Evolutionary conservation across 345 rosid species (phyloP), one percentile per base, ranked within the genome.

Genomic region (Syzygium aromaticum): DNA sequence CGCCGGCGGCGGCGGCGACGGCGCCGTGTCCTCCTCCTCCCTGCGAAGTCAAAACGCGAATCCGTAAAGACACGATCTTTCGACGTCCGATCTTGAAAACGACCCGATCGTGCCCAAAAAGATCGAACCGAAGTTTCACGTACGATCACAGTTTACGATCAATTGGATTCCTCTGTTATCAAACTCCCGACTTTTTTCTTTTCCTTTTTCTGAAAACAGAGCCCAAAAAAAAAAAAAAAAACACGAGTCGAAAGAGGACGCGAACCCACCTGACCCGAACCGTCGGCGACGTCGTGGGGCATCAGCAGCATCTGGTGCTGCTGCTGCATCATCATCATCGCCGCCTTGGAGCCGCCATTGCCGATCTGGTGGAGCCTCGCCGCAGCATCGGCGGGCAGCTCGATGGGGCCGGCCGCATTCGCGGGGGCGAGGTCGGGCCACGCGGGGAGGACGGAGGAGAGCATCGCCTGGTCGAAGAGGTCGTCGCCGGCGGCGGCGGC

Each of bases 291-390:
- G 27, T 73, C 82, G 38, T 54, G 54, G 86, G 85, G 57, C 40
- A 30, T 17, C 59, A 28, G 59, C 38, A 84, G 14, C 30, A 28
- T 52, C 61, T 84, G 86, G 27, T 84, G 86, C 61, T 84, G 85
- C 86, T 52, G 59, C 46, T 17, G 43, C 86, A 17, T 43, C 86
- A 30, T 53, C 59, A 49, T 49, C 59, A 16, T 52, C 43, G n/a
- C 86, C 11, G 85, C 38, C 54, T 22, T 54, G 17, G 86, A 19
- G 25, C 59, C 59, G 38, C 86, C 86, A 54, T 54, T 54, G 86
- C 61, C 86, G 59, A 84, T 84, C 61, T 30, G 86, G 17, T 90
- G 91, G 63, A 89, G 91, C 77, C 91, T 86, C 63, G 64, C 63
- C 78, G 38, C 78, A 1, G 23, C 11, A 13, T 33, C 78, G 82